Base-by-base conservation (phyloP, 345 rosid species). In the Triadica sebifera region DNA sequence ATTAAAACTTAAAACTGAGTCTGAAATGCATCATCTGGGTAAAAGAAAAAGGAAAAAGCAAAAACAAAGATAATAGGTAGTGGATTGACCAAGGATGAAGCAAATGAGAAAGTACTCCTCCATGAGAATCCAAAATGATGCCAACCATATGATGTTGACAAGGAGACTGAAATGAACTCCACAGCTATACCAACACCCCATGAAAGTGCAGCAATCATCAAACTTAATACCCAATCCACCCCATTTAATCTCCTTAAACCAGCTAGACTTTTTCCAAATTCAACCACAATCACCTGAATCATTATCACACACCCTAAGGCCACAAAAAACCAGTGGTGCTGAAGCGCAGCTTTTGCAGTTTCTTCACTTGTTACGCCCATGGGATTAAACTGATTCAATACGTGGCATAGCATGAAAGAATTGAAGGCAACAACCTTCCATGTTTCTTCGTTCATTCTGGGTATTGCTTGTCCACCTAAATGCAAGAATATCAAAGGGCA, bases 361-460 rank as follows among this genome's bases (percentile, higher is more conserved):
- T 78, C 73, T 29, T 72, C 45, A 50, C 51, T 75, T 15, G n/a
- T 8, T 1, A 69, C 25, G 57, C 39, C 12, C 73, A 75, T 75
- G 66, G 29, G 62, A 1, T 64, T 65, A 34, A 78, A 73, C 50
- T 29, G 78, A 65, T 75, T 69, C 72, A 75, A 64, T 17, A 82
- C 46, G 71, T 82, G 85, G 65, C 77, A 72, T 15, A 78, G 60
- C 17, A 70, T 37, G 73, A 82, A 78, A 43, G 25, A 47, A 19
- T 29, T 76, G 68, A 70, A 79, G 76, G 70, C 67, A 70, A 76
- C 12, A 10, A 75, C 20, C 56, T 67, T 65, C 59, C 59, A 65
- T 15, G 38, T 24, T 8, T 74, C 66, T 46, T 53, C 66, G 12
- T 51, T 70, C 50, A 52, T 61, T 77, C 72, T 5, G 1, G 49